Evolutionary conservation across 2,329 filamentous ascomycete genomes (phyloP).

Genomic region (Fusarium tupiense): DNA sequence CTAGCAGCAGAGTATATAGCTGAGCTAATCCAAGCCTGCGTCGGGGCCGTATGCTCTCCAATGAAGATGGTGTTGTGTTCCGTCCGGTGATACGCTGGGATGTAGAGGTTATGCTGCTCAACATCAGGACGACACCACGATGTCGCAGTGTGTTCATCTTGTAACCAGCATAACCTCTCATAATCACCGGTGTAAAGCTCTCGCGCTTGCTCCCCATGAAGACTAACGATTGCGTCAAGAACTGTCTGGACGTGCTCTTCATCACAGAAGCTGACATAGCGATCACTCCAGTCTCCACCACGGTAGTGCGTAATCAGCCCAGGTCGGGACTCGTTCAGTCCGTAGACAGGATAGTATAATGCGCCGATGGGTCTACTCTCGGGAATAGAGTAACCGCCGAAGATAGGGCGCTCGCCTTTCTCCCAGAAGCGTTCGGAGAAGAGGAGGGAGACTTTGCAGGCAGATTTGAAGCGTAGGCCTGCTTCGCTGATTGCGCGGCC

Average conservation of each 20-base stretch:
- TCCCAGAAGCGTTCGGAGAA: conserved; percentile 73
- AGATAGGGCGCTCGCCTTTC: conserved; percentile 62
- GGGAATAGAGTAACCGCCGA: conserved; percentile 67
- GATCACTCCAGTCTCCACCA: conserved; percentile 47
- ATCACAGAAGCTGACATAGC: neutral
- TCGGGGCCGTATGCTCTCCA: conserved; percentile 76
- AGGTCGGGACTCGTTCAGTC: conserved; percentile 70
- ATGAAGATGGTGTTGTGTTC: conserved; percentile 74
- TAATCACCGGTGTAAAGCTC: conserved; percentile 12
- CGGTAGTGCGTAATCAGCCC: conserved; percentile 70
- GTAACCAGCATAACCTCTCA: conserved; percentile 15
- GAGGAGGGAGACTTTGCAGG: conserved; percentile 53
- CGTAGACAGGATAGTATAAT: conserved; percentile 74
- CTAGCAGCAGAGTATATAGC: conserved; percentile 74
- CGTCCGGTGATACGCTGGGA: conserved; percentile 78
- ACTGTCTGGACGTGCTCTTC: conserved; percentile 47
- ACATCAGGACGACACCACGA: conserved; percentile 69
- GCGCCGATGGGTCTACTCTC: conserved; percentile 69
- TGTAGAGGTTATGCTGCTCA: conserved; percentile 74
- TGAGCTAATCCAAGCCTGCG: conserved; percentile 75
- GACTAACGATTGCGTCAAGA: conserved; percentile 6
- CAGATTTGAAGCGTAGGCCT: conserved; percentile 36
- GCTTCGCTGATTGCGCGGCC: conserved; percentile 10
- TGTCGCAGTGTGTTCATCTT: conserved; percentile 14
- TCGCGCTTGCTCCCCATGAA: conserved; percentile 2